Evolutionary conservation across 352 stramenopile species (phyloP), one percentile per base, ranked within the genome.

Genomic region (Globisporangium echinulatum): DNA sequence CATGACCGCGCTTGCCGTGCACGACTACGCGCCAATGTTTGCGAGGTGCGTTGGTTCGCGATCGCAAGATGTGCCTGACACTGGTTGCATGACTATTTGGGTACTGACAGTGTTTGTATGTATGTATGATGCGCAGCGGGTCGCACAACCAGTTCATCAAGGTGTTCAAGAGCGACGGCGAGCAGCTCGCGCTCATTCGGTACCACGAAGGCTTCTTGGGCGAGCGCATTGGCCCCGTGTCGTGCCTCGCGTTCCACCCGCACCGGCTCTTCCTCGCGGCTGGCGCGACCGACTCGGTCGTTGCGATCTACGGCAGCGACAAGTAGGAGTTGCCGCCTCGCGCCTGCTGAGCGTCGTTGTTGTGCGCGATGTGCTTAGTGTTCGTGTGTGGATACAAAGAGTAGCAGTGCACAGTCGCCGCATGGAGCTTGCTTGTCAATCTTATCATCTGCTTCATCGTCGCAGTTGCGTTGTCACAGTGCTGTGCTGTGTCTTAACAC

Each of bases 141-240:
- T 99, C 94, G 43, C 95, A 99, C 69, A 98, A 98, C 61, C 96
- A 99, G 63, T 99, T 99, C 69, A 98, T 99, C 72, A 99, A 99
- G 72, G 87, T 99, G 51, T 92, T 98, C 52, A 90, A 90, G 42
- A 86, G 88, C 56, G 92, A 98, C 44, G 85, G 82, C 39, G 85
- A 94, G 60, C 79, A 92, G 55, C 67, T 94, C 52, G 83, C 79
- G 38, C 77, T 93, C 8, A 95, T 97, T 55, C 79, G 86, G 33
- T 98, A 99, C 71, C 96, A 99, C 72, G 94, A 99, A 75, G 93
- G 94, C 17, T 98, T 99, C 58, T 62, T 98, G 1, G 93, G 93
- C 25, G 92, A 99, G 71, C 87, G 96, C 59, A 98, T 99, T 63
- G 97, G 96, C 8, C 94, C 95, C 4, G 92, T 99, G 33, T 98